A percentile compares a stretch with the other conserved stretches of the same genome.
Conservation (phyloP, 2,329 filamentous ascomycete genomes). For the Ramichloridium luteum region DNA sequence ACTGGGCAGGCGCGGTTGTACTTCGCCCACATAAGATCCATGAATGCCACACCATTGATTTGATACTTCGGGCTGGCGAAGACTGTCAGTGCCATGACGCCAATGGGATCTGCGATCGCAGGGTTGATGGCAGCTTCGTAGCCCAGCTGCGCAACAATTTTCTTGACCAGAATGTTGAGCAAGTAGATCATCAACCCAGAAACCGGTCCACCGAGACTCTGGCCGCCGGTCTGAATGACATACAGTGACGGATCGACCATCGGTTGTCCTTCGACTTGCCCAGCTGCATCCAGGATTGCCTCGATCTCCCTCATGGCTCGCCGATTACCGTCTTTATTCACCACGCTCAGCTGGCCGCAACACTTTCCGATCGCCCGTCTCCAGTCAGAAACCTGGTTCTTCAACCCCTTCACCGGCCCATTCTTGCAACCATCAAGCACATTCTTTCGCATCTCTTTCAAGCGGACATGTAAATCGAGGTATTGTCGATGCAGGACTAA, state of each 20-base stretch:
- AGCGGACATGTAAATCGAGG: conserved; percentile 26
- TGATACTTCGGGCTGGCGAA: conserved; percentile 51
- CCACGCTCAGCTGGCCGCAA: conserved; percentile 58
- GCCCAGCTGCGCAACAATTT: conserved; percentile 50
- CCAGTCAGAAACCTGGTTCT: conserved; percentile 57
- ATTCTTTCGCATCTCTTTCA: conserved; percentile 49
- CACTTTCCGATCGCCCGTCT: conserved; percentile 57
- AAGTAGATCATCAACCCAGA: conserved; percentile 51
- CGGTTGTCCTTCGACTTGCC: conserved; percentile 6
- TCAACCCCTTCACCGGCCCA: conserved; percentile 41
- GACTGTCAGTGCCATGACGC: conserved; percentile 61
- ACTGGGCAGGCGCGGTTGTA: conserved; percentile 69
- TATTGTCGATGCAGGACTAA: conserved; percentile 9
- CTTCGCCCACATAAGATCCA: conserved; percentile 81
- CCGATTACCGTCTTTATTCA: conserved; percentile 49
- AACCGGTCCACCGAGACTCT: conserved; percentile 23
- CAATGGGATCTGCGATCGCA: conserved; percentile 57
- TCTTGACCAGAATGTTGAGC: conserved; percentile 64
- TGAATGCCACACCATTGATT: conserved; percentile 58
- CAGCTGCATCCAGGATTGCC: conserved; percentile 35
- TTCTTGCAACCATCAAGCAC: conserved; percentile 43
- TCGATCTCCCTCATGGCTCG: conserved; percentile 41
- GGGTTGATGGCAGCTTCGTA: conserved; percentile 28
- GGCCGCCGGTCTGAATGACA: conserved; percentile 30
- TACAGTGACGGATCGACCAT: conserved; percentile 21